phyloP scores from a whole-genome alignment of 2,329 filamentous ascomycete species.

The Trichoderma oligosporum region DNA sequence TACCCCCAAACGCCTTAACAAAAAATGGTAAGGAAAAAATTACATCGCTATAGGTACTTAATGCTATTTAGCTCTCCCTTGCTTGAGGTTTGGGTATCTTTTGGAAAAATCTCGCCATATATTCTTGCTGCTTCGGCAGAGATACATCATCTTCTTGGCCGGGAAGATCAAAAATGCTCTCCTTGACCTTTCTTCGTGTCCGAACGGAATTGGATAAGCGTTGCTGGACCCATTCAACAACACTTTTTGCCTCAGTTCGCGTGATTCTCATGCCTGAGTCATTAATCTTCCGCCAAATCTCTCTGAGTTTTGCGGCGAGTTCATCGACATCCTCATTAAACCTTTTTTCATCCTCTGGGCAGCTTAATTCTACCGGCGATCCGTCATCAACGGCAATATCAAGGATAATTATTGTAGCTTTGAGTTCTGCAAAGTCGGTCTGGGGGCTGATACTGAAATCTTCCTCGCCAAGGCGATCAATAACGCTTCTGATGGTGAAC shows the following conservation, averaged over 20 bases:
- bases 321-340: conserved; percentile 72
- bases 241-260: conserved; percentile 72
- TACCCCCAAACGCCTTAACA: background rate
- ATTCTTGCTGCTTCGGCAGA: conserved; percentile 44
- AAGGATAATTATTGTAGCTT: conserved; percentile 63
- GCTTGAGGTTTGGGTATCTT: conserved; percentile 25
- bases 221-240: conserved; percentile 69
- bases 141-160: conserved; percentile 37
- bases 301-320: conserved; percentile 57
- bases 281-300: conserved; percentile 59
- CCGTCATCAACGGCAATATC: conserved; percentile 71
- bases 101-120: conserved; percentile 47
- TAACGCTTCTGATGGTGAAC: conserved; percentile 43
- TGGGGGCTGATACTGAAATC: conserved; percentile 51
- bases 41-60: background rate
- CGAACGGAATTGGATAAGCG: conserved; percentile 69
- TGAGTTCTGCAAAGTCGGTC: conserved; percentile 67
- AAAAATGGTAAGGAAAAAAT: background rate
- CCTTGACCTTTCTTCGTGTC: conserved; percentile 55
- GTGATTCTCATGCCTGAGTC: conserved; percentile 70
- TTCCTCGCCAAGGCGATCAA: conserved; percentile 43
- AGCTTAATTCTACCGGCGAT: conserved; percentile 28
- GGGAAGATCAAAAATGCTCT: conserved; percentile 46
- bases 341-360: conserved; percentile 33
- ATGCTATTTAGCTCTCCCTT: background rate